Evolutionary conservation across 768 basidiomycete species (phyloP), one percentile per base, ranked within the genome.

Genomic region (Sistotremastrum suecicum): DNA sequence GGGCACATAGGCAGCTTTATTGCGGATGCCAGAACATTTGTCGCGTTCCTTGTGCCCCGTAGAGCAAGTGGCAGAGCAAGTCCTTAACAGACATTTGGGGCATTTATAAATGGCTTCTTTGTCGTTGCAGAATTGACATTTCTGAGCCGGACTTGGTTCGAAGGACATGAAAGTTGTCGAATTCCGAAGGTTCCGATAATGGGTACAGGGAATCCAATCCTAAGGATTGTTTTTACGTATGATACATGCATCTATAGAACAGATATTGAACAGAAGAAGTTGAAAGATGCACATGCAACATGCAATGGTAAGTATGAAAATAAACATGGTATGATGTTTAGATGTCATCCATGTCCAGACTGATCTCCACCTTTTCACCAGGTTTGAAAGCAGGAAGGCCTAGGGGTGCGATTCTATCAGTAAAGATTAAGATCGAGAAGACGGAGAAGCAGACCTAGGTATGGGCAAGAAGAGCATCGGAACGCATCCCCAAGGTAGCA

Each of bases 401-500:
- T 97, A 54, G n/a, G 38, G 32, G 8, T n/a, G 37, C 32, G 35
- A 50, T 41, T 33, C 30, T 51, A 44, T 51, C 45, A 53, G 46
- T 37, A 12, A 41, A 49, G 28, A 50, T 49, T 36, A 49, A 31
- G 48, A 30, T 10, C 20, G 45, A 36, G 45, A 47, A 43, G 37
- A 34, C 32, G 39, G 42, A 34, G 36, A 42, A 45, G 43, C 86
- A 50, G 53, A 97, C 94, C 94, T 39, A 88, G 69, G 64, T 97
- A 99, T 31, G 95, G 95, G 62, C 95, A 99, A 44, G 89, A 78
- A 28, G 82, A 83, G 63, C 95, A 99, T 58, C 95, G 71, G 67
- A 99, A 99, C 3, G 95, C 95, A 63, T 99, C 95, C 7, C 95
- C 95, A 35, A 98, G 67, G 69, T 88, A 98, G 69, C 95, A 99